phyloP scores from a whole-genome alignment of 2,329 filamentous ascomycete genomes.

The Phaeosphaeria sp. region DNA sequence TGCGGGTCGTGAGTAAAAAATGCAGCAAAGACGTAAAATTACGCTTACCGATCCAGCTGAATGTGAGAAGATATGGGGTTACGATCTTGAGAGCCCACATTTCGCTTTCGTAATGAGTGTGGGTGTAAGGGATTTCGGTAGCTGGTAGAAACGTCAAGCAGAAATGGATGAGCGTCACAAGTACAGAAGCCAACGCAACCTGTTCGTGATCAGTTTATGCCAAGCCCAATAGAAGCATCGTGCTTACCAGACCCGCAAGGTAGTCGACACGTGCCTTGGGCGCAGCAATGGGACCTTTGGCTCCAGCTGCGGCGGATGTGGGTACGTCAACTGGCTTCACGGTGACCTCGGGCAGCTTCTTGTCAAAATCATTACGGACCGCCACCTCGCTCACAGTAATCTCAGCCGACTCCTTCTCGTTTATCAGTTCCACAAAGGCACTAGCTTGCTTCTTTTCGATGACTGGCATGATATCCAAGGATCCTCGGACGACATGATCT shows the following conservation, averaged over 20 bases:
- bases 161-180: slow-evolving; percentile 53
- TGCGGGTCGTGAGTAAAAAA: background rate
- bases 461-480: background rate
- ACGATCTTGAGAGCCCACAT: slow-evolving; percentile 46
- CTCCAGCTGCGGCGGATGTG: background rate
- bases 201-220: background rate
- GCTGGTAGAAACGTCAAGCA: slow-evolving; percentile 50
- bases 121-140: slow-evolving; percentile 40
- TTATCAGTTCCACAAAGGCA: background rate
- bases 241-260: slow-evolving; percentile 45
- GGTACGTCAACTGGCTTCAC: background rate
- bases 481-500: background rate
- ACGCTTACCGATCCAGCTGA: slow-evolving; percentile 45
- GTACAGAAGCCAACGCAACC: slow-evolving; percentile 48
- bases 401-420: slow-evolving; percentile 8
- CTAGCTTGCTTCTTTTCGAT: background rate
- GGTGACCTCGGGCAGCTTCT: background rate
- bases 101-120: slow-evolving; percentile 48
- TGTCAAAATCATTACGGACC: background rate
- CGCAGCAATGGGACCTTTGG: slow-evolving; percentile 5
- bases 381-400: slow-evolving; percentile 9
- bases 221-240: background rate
- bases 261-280: slow-evolving; percentile 47
- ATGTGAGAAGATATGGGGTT: slow-evolving; percentile 50
- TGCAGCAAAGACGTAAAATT: background rate